phyloP scores from a whole-genome alignment of 345 rosid genomes.

The Geranium rotundifolium region DNA sequence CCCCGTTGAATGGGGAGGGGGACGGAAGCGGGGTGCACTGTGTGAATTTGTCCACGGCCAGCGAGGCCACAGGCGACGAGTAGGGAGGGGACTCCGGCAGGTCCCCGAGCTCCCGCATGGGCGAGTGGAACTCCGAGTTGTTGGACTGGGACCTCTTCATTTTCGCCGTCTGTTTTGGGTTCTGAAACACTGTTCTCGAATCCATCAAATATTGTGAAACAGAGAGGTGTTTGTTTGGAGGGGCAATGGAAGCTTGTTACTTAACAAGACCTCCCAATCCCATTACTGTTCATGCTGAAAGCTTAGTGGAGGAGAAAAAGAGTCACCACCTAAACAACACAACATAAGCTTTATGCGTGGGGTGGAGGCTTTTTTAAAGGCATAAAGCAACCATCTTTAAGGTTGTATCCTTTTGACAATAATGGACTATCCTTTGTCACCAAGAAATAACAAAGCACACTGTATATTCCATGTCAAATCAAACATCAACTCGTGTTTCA shows the following conservation, averaged over 20 bases:
- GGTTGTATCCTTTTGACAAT: too few relatives aligned
- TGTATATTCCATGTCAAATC: too few relatives aligned
- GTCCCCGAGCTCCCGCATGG: conserved; percentile 56
- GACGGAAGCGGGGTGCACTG: conserved; percentile 34
- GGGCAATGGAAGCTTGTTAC: neutral
- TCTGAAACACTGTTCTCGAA: neutral
- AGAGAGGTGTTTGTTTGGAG: neutral
- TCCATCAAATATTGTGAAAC: neutral
- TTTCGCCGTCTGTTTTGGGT: neutral
- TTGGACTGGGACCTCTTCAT: conserved; percentile 57
- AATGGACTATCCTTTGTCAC: too few relatives aligned
- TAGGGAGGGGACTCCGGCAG: conserved; percentile 43
- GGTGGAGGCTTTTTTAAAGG: too few relatives aligned
- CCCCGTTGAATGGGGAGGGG: conserved; percentile 17
- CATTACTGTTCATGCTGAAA: too few relatives aligned
- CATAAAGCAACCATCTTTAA: too few relatives aligned
- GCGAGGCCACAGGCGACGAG: conserved; percentile 51
- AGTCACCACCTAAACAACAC: too few relatives aligned
- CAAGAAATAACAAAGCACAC: too few relatives aligned
- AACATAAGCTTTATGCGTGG: too few relatives aligned
- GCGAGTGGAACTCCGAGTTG: conserved; percentile 33
- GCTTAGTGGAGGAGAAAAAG: too few relatives aligned
- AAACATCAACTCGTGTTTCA: too few relatives aligned
- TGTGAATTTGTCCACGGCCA: conserved; percentile 31
- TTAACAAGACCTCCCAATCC: too few relatives aligned